A percentile compares a stretch with the other conserved stretches of the same genome.
These are phyloP conservation scores for Tylopilus sp. DNA, from an alignment of 1,284 basidiomycete genomes.

Conservation along the genomic window DNA sequence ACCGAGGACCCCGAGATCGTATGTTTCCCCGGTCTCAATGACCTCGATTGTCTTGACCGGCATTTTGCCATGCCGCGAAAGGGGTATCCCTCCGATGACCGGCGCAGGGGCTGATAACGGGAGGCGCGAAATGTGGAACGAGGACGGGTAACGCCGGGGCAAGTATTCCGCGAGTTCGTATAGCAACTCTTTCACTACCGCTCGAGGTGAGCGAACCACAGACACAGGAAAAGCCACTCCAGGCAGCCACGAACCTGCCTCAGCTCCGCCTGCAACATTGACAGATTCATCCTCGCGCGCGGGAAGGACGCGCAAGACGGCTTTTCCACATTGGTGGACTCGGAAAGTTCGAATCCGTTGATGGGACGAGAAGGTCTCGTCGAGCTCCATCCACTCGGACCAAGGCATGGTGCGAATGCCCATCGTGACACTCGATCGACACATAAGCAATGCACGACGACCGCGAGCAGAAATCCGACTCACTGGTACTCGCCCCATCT, in stretches of 20 bases:
- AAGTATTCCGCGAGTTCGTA: slow-evolving; percentile 67
- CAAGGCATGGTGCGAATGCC: slow-evolving; percentile 65
- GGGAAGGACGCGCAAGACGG: slow-evolving; percentile 48
- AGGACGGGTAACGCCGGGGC: slow-evolving; percentile 55
- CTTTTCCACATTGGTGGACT: slow-evolving; percentile 46
- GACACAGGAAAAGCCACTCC: not conserved
- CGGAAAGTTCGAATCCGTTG: slow-evolving; percentile 54
- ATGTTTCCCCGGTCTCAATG: slow-evolving; percentile 50
- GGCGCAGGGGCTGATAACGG: slow-evolving; percentile 15
- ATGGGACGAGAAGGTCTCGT: slow-evolving; percentile 50
- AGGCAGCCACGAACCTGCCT: slow-evolving; percentile 45
- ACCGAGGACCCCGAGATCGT: slow-evolving; percentile 43
- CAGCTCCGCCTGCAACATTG: slow-evolving; percentile 47
- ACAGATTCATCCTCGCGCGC: slow-evolving; percentile 39
- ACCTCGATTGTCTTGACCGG: slow-evolving; percentile 50
- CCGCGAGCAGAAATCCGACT: slow-evolving; percentile 24
- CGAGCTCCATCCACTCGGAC: slow-evolving; percentile 69
- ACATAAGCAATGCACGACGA: not conserved
- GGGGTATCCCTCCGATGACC: slow-evolving; percentile 36
- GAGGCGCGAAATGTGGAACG: slow-evolving; percentile 51
- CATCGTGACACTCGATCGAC: slow-evolving; percentile 57
- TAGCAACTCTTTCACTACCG: slow-evolving; percentile 56
- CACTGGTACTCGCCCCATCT: slow-evolving; percentile 64
- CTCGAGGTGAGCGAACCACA: slow-evolving; percentile 1
- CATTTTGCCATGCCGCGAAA: slow-evolving; percentile 49